These are phyloP conservation scores for Brassica carinata DNA, from an alignment of 345 rosid species.

Conservation along the genomic window DNA sequence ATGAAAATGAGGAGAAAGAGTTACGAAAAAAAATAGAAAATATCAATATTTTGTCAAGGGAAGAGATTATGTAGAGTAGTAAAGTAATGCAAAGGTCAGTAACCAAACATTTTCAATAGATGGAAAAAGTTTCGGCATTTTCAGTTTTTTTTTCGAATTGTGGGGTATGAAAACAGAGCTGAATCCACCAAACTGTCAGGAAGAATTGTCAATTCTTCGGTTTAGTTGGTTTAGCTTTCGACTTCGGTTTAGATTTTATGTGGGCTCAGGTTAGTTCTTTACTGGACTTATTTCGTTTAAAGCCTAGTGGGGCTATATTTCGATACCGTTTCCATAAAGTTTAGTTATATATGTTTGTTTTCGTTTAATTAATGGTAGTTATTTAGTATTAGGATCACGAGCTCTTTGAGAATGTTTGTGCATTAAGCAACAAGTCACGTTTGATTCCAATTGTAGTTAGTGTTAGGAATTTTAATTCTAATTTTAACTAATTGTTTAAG, in stretches of 20 bases:
- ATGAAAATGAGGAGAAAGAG: background rate
- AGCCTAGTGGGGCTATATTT: background rate
- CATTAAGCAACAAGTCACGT: background rate
- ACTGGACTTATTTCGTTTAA: background rate
- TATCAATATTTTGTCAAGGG: background rate
- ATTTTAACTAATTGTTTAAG: background rate
- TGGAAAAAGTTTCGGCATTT: background rate
- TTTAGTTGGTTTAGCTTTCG: background rate
- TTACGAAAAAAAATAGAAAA: background rate
- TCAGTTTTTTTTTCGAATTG: background rate
- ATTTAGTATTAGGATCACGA: background rate
- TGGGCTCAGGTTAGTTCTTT: background rate
- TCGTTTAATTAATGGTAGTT: no score
- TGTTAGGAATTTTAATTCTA: background rate
- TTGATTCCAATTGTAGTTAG: background rate
- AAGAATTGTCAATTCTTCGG: background rate
- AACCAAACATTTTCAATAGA: background rate
- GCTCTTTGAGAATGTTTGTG: background rate
- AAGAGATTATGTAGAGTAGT: background rate
- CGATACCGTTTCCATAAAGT: background rate
- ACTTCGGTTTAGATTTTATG: background rate
- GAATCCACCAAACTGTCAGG: background rate
- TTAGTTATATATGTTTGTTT: no score
- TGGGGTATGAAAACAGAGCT: background rate
- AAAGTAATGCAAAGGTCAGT: background rate